Base-by-base conservation (phyloP, 345 rosid genomes). In the Balakata baccata region DNA sequence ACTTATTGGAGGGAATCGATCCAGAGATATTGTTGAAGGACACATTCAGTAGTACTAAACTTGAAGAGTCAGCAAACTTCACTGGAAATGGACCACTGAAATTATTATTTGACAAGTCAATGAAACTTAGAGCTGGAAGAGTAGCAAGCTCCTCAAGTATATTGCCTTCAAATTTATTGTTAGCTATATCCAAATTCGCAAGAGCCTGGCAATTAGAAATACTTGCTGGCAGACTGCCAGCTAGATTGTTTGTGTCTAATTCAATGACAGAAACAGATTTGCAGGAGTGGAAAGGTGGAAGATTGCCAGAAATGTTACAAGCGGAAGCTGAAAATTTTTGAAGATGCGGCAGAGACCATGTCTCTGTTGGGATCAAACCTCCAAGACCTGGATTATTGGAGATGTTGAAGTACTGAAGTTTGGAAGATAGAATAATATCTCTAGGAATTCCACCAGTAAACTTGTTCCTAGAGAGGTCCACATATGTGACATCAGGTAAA, bases 291-390 rank as follows among this genome's bases (percentile, higher is more conserved):
- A 92, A 85, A 14, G 81, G 77, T 72, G 97, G 97, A 68, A 94
- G 69, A 65, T 53, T 60, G 80, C 97, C 91, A 1, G 89, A 80
- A 77, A 92, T 81, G 52, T 83, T 82, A 71, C 97, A 94, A 7
- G 84, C 79, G 18, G 91, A 84, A 0, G 93, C 97, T 45, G 97
- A 94, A 82, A 94, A 89, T 77, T 92, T 94, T 63, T 81, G 90
- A 69, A 94, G 97, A 76, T 43, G 80, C 6, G 89, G 85, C 71
- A 73, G 60, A 81, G 97, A 90, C 95, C 95, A 90, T 77, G 85
- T 76, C 17, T 79, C 64, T 4, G 65, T 43, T 20, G 95, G 91
- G 69, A 94, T 81, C 7, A 20, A 56, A 39, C 98, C 98, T 67
- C 92, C 87, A 41, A 92, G 86, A 39, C 74, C 81, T 59, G 84